These are phyloP conservation scores for Kickxella alabastrina DNA, from an alignment of 192 early-diverging fungal species.

Conservation along the genomic window DNA sequence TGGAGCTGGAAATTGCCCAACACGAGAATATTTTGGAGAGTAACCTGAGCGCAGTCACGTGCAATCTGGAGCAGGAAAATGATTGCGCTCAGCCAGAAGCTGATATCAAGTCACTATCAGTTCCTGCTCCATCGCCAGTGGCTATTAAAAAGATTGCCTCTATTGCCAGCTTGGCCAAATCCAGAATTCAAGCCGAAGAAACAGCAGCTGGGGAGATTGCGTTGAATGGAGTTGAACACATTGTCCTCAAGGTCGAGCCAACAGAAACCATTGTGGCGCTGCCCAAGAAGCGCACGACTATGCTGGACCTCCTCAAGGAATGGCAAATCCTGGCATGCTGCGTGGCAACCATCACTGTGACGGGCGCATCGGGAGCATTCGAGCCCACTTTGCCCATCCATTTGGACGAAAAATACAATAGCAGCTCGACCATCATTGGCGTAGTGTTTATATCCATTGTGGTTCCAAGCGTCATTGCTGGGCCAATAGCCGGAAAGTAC, in stretches of 20 bases:
- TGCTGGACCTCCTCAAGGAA: slow-evolving; percentile 47
- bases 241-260: too few species aligned
- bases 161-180: neutral
- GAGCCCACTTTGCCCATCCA: slow-evolving; percentile 48
- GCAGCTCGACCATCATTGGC: slow-evolving; percentile 24
- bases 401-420: slow-evolving; percentile 27
- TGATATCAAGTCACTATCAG: too few species aligned
- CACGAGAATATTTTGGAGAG: slow-evolving; percentile 7
- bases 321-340: slow-evolving; percentile 47
- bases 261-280: neutral
- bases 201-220: too few species aligned
- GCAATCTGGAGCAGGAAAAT: too few species aligned
- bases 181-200: slow-evolving; percentile 3
- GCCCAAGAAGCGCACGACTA: slow-evolving; percentile 22
- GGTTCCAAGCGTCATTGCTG: slow-evolving; percentile 60
- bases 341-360: slow-evolving; percentile 35
- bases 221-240: too few species aligned
- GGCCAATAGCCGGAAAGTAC: slow-evolving; percentile 54
- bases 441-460: slow-evolving; percentile 66
- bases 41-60: neutral
- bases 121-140: slow-evolving; percentile 4
- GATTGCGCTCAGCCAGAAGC: too few species aligned
- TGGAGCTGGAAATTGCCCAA: slow-evolving; percentile 6
- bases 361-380: slow-evolving; percentile 32
- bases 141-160: slow-evolving; percentile 4